Conservation (phyloP, 2,329 filamentous ascomycete genomes). For the Passalora sequoiae region DNA sequence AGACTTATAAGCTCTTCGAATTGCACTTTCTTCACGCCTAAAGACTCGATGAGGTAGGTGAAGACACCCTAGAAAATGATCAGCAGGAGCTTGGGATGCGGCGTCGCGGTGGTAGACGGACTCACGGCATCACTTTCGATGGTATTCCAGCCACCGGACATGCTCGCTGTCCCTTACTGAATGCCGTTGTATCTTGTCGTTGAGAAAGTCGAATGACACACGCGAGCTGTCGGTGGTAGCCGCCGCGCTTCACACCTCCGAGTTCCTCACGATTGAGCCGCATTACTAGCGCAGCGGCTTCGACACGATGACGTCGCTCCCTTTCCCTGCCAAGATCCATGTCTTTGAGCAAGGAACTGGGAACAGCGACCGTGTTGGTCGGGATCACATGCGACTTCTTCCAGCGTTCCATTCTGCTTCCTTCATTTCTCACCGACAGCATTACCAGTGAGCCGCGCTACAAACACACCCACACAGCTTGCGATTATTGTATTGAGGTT, state of each 20-base stretch:
- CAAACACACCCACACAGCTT: not conserved
- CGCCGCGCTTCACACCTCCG: too few relatives aligned
- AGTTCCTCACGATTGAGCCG: too few relatives aligned
- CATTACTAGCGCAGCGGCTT: too few relatives aligned
- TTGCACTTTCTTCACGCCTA: conserved; percentile 89
- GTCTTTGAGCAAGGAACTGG: too few relatives aligned
- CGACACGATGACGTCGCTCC: too few relatives aligned
- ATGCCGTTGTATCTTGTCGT: conserved; percentile 1
- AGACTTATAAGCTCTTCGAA: conserved; percentile 94
- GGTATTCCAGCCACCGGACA: conserved; percentile 80
- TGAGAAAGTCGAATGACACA: too few relatives aligned
- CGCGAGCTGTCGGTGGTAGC: too few relatives aligned
- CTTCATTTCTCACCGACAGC: not conserved
- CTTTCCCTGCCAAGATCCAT: too few relatives aligned
- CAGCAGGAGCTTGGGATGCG: not conserved
- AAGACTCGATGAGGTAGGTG: conserved; percentile 86
- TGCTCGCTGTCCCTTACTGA: too few relatives aligned
- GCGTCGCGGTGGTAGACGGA: conserved; percentile 22
- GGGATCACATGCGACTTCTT: conserved; percentile 4
- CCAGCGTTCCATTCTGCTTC: not conserved
- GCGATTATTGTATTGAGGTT: conserved; percentile 3
- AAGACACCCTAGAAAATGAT: conserved; percentile 69
- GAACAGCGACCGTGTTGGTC: not conserved
- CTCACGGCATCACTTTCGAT: conserved; percentile 94
- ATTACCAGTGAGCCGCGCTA: conserved; percentile 8